These are phyloP conservation scores for Beauveria sp. DNA, from an alignment of 2,329 filamentous ascomycete genomes.

Conservation along the genomic window DNA sequence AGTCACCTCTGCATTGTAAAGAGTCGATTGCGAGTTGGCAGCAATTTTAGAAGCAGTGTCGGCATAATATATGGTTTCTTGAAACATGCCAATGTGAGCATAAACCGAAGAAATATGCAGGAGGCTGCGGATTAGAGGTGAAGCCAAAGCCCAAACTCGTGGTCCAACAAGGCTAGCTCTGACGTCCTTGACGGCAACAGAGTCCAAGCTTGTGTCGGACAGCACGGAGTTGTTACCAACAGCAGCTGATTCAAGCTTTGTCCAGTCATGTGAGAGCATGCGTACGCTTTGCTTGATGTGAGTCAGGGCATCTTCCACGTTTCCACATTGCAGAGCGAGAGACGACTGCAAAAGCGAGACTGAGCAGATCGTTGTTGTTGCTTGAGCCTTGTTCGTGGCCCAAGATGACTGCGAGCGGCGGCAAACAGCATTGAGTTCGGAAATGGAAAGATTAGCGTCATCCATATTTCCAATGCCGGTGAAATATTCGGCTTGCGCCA, in stretches of 20 bases:
- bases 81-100: conserved; percentile 75
- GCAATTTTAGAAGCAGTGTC: conserved; percentile 78
- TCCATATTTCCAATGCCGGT: conserved; percentile 58
- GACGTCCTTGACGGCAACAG: conserved; percentile 18
- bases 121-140: conserved; percentile 63
- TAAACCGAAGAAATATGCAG: conserved; percentile 71
- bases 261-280: conserved; percentile 49
- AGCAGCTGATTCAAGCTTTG: conserved; percentile 34
- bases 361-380: conserved; percentile 24
- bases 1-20: conserved; percentile 47
- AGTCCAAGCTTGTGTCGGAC: conserved; percentile 22
- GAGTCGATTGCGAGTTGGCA: conserved; percentile 54
- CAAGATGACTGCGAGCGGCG: conserved; percentile 23
- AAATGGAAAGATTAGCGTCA: conserved; percentile 41
- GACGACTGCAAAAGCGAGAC: conserved; percentile 52
- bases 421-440: conserved; percentile 28
- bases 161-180: conserved; percentile 33
- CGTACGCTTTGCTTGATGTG: conserved; percentile 52
- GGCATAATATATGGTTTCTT: conserved; percentile 81
- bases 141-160: conserved; percentile 72
- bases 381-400: conserved; percentile 27
- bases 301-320: conserved; percentile 49
- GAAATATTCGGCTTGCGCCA: conserved; percentile 69
- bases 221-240: conserved; percentile 22
- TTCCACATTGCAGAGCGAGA: conserved; percentile 55